Percentiles rank a stretch among this genome's conserved stretches.
phyloP scores from a whole-genome alignment of 495 filamentous ascomycete genomes.

The Trichoderma reesei region DNA sequence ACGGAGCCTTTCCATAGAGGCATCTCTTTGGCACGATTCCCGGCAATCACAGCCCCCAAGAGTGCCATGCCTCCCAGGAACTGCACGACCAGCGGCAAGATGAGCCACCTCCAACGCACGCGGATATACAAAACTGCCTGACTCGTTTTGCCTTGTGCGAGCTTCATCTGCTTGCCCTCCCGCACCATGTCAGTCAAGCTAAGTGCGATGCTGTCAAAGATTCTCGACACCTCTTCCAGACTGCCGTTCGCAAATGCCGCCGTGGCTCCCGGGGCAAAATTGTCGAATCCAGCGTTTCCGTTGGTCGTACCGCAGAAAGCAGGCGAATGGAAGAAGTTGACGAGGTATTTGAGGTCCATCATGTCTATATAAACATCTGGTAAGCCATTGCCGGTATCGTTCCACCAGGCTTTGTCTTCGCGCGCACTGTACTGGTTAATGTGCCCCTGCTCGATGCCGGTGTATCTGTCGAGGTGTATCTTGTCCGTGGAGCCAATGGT shows the following conservation, averaged over 20 bases:
- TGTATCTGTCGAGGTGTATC: neutral
- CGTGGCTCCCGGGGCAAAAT: neutral
- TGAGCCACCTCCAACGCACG: neutral
- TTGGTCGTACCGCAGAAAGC: neutral
- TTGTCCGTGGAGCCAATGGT: neutral
- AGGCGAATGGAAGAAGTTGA: neutral
- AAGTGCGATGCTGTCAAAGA: neutral
- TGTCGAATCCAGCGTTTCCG: neutral
- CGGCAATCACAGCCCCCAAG: neutral
- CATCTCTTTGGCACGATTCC: neutral
- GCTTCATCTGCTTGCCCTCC: neutral
- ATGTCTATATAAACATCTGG: neutral
- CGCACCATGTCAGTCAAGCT: neutral
- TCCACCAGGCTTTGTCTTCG: neutral
- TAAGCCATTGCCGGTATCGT: neutral
- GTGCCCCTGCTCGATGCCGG: neutral
- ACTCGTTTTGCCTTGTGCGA: neutral
- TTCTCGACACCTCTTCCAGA: neutral
- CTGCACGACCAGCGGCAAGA: neutral
- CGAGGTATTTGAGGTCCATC: neutral
- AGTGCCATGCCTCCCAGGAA: neutral
- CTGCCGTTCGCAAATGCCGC: neutral
- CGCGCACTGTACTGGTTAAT: neutral
- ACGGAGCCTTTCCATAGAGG: neutral
- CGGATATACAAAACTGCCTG: neutral